Evolutionary conservation across 2,329 filamentous ascomycete genomes (phyloP).

Genomic region (Penicillium frequentans): DNA sequence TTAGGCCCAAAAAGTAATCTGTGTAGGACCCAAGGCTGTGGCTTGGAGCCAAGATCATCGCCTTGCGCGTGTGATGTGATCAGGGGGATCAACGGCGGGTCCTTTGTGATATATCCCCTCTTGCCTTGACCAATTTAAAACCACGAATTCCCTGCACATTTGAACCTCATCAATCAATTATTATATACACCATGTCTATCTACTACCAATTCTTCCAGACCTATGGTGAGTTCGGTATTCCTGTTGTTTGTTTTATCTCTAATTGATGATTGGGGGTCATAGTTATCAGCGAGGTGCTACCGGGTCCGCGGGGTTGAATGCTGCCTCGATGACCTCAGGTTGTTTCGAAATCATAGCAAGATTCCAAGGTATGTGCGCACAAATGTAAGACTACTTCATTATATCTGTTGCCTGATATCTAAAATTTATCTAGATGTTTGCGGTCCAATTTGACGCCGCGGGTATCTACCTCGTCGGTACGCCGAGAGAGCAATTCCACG

Average conservation of each 20-base stretch:
- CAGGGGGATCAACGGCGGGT: neutral
- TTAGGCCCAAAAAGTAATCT: neutral
- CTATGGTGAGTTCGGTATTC: neutral
- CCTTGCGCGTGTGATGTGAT: neutral
- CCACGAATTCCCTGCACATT: neutral
- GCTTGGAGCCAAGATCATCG: neutral
- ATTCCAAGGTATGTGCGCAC: neutral
- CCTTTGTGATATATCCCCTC: neutral
- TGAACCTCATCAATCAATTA: neutral
- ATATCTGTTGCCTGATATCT: neutral
- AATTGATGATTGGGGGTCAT: neutral
- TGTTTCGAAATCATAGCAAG: neutral
- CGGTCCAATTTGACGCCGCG: conserved; percentile 21
- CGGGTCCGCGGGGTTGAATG: neutral
- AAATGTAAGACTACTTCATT: neutral
- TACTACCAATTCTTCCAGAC: neutral
- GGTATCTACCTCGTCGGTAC: conserved; percentile 23
- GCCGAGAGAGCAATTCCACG: conserved; percentile 16
- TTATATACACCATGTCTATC: neutral
- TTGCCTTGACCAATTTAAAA: neutral
- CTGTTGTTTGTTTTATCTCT: neutral
- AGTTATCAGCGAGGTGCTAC: neutral
- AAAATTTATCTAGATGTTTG: conserved; percentile 10
- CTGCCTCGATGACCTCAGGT: neutral
- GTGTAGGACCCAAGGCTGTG: neutral